Evolutionary conservation across 306 rosid genomes (phyloP).

Genomic region (Quercus parvula): DNA sequence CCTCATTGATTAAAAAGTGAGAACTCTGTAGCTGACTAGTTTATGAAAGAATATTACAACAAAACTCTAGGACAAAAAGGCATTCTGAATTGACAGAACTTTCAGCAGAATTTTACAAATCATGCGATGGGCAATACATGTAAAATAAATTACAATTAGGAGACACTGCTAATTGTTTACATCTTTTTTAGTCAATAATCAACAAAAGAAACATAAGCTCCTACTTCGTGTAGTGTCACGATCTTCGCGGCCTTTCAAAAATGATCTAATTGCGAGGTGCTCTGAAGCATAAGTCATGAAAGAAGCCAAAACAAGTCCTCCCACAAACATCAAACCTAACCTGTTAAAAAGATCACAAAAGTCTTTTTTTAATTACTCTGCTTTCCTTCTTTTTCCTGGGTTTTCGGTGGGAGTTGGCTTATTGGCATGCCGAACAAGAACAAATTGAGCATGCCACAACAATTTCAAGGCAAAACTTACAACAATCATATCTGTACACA

Average conservation of each 20-base stretch:
- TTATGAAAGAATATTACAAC: constrained; percentile 38
- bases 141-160: constrained; percentile 10
- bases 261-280: constrained; percentile 81
- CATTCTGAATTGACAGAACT: constrained; percentile 26
- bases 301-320: constrained; percentile 76
- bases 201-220: constrained; percentile 47
- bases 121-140: background rate
- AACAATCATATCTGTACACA: background rate
- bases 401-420: background rate
- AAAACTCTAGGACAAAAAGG: constrained; percentile 4
- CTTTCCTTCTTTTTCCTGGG: background rate
- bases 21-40: background rate
- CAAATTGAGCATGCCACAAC: background rate
- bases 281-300: constrained; percentile 96
- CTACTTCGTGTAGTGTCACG: constrained; percentile 52
- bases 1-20: background rate
- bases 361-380: background rate
- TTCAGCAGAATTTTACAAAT: constrained; percentile 29
- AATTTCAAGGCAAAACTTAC: background rate
- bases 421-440: background rate
- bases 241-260: constrained; percentile 74
- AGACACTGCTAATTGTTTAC: constrained; percentile 25
- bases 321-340: constrained; percentile 88
- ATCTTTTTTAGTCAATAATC: constrained; percentile 26
- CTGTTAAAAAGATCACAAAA: constrained; percentile 36